Conservation (phyloP, 2,329 filamentous ascomycete species). For the Lithohypha guttulata region DNA sequence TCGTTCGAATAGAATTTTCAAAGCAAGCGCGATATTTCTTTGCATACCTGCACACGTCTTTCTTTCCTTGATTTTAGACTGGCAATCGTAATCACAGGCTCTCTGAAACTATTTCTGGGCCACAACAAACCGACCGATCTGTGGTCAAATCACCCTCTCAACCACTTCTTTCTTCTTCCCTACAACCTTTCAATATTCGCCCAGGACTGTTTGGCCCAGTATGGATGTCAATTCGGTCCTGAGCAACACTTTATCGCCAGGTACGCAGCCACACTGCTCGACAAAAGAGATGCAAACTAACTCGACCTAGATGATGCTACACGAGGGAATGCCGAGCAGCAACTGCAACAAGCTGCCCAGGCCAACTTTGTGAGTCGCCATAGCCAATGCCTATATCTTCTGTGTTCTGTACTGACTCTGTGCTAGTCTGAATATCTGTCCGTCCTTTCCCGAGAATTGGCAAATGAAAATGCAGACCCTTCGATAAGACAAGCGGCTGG, state of each 20-base stretch:
- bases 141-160: background rate
- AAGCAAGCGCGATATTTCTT: no score
- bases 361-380: slow-evolving; percentile 73
- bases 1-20: no score
- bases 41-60: slow-evolving; percentile 13
- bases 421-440: slow-evolving; percentile 77
- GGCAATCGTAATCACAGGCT: background rate
- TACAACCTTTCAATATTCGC: background rate
- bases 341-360: slow-evolving; percentile 84
- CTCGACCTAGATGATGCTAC: slow-evolving; percentile 63
- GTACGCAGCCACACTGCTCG: slow-evolving; percentile 43
- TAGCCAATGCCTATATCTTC: slow-evolving; percentile 10
- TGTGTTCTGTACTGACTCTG: background rate
- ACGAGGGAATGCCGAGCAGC: slow-evolving; percentile 85
- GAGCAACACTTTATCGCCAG: slow-evolving; percentile 88
- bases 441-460: slow-evolving; percentile 85
- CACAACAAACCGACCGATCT: background rate
- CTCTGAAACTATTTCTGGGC: background rate
- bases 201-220: slow-evolving; percentile 36
- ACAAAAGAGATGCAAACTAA: slow-evolving; percentile 26
- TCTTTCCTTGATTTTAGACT: slow-evolving; percentile 21
- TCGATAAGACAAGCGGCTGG: slow-evolving; percentile 88
- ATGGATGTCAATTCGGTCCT: slow-evolving; percentile 99
- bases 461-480: slow-evolving; percentile 73
- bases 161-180: background rate